Evolutionary conservation across 2,329 filamentous ascomycete species (phyloP).

Genomic region (Drechslerella stenobrocha): DNA sequence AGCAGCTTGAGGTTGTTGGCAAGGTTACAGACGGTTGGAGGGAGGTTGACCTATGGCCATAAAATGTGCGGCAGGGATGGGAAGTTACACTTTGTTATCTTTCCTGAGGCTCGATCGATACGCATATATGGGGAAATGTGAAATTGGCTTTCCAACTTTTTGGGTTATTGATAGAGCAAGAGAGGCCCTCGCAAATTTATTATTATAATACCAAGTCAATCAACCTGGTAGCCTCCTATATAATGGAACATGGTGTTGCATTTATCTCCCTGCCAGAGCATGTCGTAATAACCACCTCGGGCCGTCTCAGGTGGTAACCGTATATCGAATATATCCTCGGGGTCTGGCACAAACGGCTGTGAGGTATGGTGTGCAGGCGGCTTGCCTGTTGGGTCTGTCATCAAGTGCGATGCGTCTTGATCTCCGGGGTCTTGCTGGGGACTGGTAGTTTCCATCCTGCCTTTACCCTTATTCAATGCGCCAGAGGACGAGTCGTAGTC

Average conservation of each 20-base stretch:
- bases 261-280: constrained; percentile 46
- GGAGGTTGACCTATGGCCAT: constrained; percentile 41
- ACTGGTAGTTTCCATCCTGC: constrained; percentile 15
- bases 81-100: too few species aligned
- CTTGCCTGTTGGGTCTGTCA: not conserved
- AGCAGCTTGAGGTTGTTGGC: constrained; percentile 25
- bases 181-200: too few species aligned
- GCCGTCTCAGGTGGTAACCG: constrained; percentile 32
- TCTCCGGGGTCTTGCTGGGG: constrained; percentile 8
- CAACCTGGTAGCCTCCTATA: constrained; percentile 38
- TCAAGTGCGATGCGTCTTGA: not conserved
- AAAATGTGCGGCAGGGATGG: too few species aligned
- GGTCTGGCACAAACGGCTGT: constrained; percentile 25
- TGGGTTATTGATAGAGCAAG: too few species aligned
- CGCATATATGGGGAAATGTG: not conserved
- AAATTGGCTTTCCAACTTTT: too few species aligned
- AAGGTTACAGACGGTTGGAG: constrained; percentile 28
- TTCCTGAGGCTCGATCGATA: too few species aligned
- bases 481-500: constrained; percentile 7
- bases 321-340: constrained; percentile 36
- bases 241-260: constrained; percentile 43
- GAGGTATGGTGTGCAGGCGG: constrained; percentile 42
- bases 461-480: constrained; percentile 28
- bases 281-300: constrained; percentile 44
- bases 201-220: constrained; percentile 9